Base-by-base conservation (phyloP, 2,329 filamentous ascomycete species). In the Fusarium miscanthi region DNA sequence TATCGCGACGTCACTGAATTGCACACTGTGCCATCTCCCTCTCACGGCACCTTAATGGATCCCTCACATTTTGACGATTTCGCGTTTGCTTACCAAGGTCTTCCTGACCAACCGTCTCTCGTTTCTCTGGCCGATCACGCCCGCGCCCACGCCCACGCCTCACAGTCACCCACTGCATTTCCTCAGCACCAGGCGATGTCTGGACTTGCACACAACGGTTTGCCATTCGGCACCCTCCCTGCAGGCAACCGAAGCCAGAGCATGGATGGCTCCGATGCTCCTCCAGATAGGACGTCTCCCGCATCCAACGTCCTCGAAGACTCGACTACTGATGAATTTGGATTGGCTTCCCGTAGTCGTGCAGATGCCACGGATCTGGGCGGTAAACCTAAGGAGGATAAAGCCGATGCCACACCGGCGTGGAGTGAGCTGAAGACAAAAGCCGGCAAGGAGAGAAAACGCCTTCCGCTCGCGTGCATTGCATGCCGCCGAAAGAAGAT, bases 401-500 rank as follows among this genome's bases (percentile, higher is more conserved):
- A 89, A 71, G 81, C 85, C 10, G 89, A 89, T 56, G 84, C 87
- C 13, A 84, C 87, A 13, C 90, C 92, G 19, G 85, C 91, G 19
- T 95, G 93, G 93, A 95, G 90, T 76, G 93, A 95, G 79, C 85
- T 95, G 72, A 95, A 95, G 81, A 95, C 93, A 7, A 95, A 95
- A 81, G 96, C 96, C 5, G 96, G 96, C 21, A 99, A 98, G 81
- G 96, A 98, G 81, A 90, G 96, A 58, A 98, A 98, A 82, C 89
- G 96, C 46, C 84, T 99, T 38, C 96, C 96, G 5, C 86, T 98
- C 58, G 96, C 96, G 21, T 99, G 96, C 80, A 98, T 98, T 77
- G 95, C 95, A 41, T 99, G 96, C 79, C 90, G 96, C 38, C 89
- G 96, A 78, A 99, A 99, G 85, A 99, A 99, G 85, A 98, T 99